Conservation (phyloP, 1,139 yeast species). For the Pichia sp. region DNA sequence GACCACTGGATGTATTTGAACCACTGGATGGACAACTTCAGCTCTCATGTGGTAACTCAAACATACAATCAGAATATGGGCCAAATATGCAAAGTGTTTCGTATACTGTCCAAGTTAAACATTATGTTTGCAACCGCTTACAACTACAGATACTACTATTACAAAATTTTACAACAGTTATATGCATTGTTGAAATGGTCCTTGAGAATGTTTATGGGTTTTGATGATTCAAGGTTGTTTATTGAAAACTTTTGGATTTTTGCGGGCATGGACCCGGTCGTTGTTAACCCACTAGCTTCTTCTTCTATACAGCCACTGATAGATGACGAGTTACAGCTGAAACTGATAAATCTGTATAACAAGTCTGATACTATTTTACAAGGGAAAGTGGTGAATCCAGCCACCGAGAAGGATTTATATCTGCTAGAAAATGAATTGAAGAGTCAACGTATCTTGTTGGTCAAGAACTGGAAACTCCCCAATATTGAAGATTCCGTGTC, state of each 20-base stretch:
- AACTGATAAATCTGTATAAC: background rate
- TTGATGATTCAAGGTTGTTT: conserved; percentile 3
- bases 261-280: conserved; percentile 6
- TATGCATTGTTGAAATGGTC: conserved; percentile 6
- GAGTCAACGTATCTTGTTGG: background rate
- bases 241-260: conserved; percentile 1
- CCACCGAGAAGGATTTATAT: conserved; percentile 1
- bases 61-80: background rate
- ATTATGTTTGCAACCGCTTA: background rate
- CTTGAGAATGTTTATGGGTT: conserved; percentile 8
- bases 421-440: background rate
- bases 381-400: background rate
- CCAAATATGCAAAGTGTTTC: background rate
- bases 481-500: background rate
- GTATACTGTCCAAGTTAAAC: background rate
- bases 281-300: background rate
- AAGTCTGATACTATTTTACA: background rate
- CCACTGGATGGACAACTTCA: conserved; percentile 22
- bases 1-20: conserved; percentile 24
- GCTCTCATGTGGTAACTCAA: background rate
- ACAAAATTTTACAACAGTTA: background rate
- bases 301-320: background rate
- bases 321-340: background rate
- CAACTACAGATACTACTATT: conserved; percentile 6
- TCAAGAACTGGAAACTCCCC: background rate